These are phyloP conservation scores for Aspergillus taichungensis DNA, from an alignment of 495 filamentous ascomycete species.

Conservation along the genomic window DNA sequence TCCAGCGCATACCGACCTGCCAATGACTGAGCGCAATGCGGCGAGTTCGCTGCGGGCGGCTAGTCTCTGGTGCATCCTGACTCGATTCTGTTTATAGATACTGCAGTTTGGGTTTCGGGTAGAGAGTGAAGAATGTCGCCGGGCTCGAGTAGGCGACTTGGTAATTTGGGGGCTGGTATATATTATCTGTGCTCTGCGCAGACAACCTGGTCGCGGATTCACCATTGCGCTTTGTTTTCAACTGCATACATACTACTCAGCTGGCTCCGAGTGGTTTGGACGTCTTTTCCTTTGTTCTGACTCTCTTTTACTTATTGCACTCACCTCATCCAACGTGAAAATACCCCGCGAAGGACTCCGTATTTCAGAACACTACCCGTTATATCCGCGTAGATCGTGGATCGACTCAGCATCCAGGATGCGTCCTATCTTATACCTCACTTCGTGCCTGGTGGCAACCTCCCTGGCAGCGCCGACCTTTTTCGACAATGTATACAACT, in stretches of 20 bases:
- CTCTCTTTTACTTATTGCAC: no score
- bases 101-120: conserved; percentile 9
- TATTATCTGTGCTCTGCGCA: background rate
- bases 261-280: no score
- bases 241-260: no score
- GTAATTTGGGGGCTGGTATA: background rate
- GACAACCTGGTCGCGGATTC: no score
- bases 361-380: no score
- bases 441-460: conserved; percentile 21
- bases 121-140: background rate
- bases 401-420: conserved; percentile 16
- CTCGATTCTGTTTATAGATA: conserved; percentile 21
- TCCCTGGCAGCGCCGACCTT: conserved; percentile 29
- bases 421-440: conserved; percentile 19
- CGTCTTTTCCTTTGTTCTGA: no score
- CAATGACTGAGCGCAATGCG: conserved; percentile 9
- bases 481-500: conserved; percentile 29
- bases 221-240: no score
- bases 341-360: no score
- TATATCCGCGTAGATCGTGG: no score
- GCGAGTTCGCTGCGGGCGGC: conserved; percentile 8
- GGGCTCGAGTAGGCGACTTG: no score
- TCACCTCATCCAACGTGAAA: no score
- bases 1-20: conserved; percentile 11
- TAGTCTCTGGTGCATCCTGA: conserved; percentile 6